These are phyloP conservation scores for Sonneratia caseolaris DNA, from an alignment of 345 rosid genomes.

Conservation along the genomic window DNA sequence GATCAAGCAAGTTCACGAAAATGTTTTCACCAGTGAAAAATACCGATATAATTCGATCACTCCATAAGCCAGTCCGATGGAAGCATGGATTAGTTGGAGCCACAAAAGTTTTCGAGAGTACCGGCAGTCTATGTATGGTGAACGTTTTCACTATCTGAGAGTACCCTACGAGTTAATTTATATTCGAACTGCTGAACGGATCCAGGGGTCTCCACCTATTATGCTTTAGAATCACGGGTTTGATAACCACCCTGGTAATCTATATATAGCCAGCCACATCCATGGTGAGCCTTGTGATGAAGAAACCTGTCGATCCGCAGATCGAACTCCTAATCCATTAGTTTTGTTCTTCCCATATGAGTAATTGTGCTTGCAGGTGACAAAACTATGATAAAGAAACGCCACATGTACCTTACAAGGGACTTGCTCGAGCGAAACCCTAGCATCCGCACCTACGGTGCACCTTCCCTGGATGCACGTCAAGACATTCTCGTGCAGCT, in stretches of 20 bases:
- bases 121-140: too few relatives aligned
- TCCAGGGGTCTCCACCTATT: too few relatives aligned
- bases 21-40: not conserved
- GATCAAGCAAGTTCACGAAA: too few relatives aligned
- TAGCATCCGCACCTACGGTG: not conserved
- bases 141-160: too few relatives aligned
- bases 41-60: too few relatives aligned
- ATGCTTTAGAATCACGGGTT: not conserved
- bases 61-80: too few relatives aligned
- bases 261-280: not conserved
- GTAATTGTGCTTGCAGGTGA: not conserved
- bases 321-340: too few relatives aligned
- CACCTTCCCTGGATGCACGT: slow-evolving; percentile 8
- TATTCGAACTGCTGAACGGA: too few relatives aligned
- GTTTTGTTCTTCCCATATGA: not conserved
- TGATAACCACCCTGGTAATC: not conserved
- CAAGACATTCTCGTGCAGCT: slow-evolving; percentile 6
- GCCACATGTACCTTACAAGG: slow-evolving; percentile 5
- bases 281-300: not conserved
- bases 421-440: slow-evolving; percentile 7
- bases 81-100: too few relatives aligned
- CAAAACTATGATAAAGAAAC: slow-evolving; percentile 13
- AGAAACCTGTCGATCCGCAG: too few relatives aligned
- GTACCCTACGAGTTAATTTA: too few relatives aligned
- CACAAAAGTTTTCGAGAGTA: too few relatives aligned